Evolutionary conservation across 2,329 filamentous ascomycete species (phyloP), one percentile per base, ranked within the genome.

Genomic region (Ramularia endophylla): DNA sequence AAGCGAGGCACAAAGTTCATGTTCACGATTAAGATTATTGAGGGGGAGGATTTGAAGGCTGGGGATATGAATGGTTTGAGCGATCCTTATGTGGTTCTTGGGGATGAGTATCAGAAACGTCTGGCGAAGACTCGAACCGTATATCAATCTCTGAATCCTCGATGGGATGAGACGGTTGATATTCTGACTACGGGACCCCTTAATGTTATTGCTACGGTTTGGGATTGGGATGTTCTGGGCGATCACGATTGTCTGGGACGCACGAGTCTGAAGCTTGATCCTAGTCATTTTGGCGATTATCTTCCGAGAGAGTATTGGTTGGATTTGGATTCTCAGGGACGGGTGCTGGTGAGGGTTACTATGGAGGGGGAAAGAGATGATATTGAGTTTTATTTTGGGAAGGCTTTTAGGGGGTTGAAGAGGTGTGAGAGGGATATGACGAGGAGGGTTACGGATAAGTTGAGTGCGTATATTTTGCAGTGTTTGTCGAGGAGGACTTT

Each of bases 361-460:
- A 98, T 98, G 92, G 92, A 98, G 67, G 92, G 92, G 38, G 92
- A 98, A 67, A 79, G 92, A 48, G 92, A 98, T 61, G 92, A 98
- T 61, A 98, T 98, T 44, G 87, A 95, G 58, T 98, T 98, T 65
- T 90, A 95, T 60, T 97, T 97, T 65, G 92, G 89, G 55, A 97
- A 95, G 66, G 86, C 92, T 18, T 98, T 98, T 70, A 79, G 92
- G 34, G 87, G 90, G 46, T 73, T 98, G 54, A 97, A 97, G 72
- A 80, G 92, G 52, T 94, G 90, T 0, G 90, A 98, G 68, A 79
- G 90, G 57, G 92, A 98, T 64, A 98, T 98, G 92, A 94, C 94
- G 40, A 80, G 92, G 47, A 94, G 89, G 66, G 92, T 97, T 58
- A 97, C 92, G 6, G 92, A 97, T 68, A 98, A 98, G 87, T 81